Evolutionary conservation across 768 basidiomycete species (phyloP), one percentile per base, ranked within the genome.

Genomic region (Trametes meyenii): DNA sequence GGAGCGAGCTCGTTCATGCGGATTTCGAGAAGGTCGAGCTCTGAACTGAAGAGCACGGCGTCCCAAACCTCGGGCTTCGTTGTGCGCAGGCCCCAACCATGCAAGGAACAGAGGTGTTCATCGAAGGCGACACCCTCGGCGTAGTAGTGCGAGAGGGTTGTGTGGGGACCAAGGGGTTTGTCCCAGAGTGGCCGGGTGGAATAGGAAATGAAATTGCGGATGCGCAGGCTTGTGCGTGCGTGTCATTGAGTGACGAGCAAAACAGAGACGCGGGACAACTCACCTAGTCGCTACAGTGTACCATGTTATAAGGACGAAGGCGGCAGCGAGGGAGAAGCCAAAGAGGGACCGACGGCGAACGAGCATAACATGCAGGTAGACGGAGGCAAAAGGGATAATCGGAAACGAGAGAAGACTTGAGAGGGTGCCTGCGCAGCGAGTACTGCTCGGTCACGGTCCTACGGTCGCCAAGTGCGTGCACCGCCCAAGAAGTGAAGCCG

Each of bases 121-220:
- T 81, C 75, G 69, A 83, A 73, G 26, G 63, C 64, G 71, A 84
- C 67, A 14, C 83, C 83, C 51, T 85, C 83, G 2, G 83, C 79
- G 67, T 84, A 79, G 72, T 81, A 86, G 67, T 88, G 85, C 3
- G 80, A 71, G 17, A 85, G 72, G n/a, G 82, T 61, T 12, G 77
- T 66, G 14, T 66, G 75, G 0, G 85, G 85, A 0, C 80, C 84
- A 23, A 78, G 76, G 26, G 77, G 78, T 7, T 68, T 70, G 67
- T 87, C 86, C 86, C 86, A 88, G 33, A 86, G 71, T 11, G 84
- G 84, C 21, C 84, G 75, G 2, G 84, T 84, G 5, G 83, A 81
- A 67, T 84, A 84, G 3, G 84, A 84, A 11, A 85, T 66, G 11
- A 77, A 69, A 67, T 85, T 84, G 64, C 73, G 77, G 63, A 84